These are phyloP conservation scores for Linnemannia schmuckeri DNA, from an alignment of 192 early-diverging fungal genomes.

Conservation along the genomic window DNA sequence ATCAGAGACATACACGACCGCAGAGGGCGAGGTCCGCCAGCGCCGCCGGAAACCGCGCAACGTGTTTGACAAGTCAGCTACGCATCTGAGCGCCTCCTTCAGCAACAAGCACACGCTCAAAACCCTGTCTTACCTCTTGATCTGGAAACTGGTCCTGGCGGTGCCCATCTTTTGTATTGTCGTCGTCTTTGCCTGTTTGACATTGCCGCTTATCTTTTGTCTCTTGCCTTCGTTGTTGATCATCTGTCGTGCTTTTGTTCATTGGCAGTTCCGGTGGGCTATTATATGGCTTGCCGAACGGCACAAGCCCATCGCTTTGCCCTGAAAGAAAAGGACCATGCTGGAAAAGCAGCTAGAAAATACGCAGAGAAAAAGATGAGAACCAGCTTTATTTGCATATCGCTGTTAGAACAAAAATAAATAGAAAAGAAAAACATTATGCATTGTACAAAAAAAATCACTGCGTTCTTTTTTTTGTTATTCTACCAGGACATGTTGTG, in stretches of 20 bases:
- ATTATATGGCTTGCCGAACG: conserved; percentile 44
- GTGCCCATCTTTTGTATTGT: conserved; percentile 24
- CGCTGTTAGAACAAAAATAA: background rate
- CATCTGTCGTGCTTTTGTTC: conserved; percentile 15
- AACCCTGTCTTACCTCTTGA: conserved; percentile 36
- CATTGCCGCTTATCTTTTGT: conserved; percentile 44
- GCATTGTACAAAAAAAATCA: background rate
- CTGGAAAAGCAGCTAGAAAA: background rate
- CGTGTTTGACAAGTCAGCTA: background rate
- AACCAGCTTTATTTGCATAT: background rate
- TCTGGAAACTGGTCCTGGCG: conserved; percentile 40
- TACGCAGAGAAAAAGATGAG: background rate
- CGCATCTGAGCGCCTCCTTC: conserved; percentile 18
- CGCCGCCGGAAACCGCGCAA: conserved; percentile 1
- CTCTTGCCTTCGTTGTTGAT: conserved; percentile 31
- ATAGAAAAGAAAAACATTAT: conserved; percentile 4
- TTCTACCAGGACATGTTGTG: background rate
- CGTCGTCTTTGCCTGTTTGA: conserved; percentile 12
- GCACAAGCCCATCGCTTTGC: conserved; percentile 26
- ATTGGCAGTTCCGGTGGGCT: conserved; percentile 48
- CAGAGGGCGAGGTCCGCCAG: conserved; percentile 1
- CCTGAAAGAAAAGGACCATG: background rate
- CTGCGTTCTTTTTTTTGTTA: background rate
- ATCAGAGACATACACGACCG: background rate
- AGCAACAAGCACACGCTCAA: conserved; percentile 23